A percentile compares a stretch with the other conserved stretches of the same genome.
These are phyloP conservation scores for Lactarius tabidus DNA, from an alignment of 768 basidiomycete species.

Conservation along the genomic window DNA sequence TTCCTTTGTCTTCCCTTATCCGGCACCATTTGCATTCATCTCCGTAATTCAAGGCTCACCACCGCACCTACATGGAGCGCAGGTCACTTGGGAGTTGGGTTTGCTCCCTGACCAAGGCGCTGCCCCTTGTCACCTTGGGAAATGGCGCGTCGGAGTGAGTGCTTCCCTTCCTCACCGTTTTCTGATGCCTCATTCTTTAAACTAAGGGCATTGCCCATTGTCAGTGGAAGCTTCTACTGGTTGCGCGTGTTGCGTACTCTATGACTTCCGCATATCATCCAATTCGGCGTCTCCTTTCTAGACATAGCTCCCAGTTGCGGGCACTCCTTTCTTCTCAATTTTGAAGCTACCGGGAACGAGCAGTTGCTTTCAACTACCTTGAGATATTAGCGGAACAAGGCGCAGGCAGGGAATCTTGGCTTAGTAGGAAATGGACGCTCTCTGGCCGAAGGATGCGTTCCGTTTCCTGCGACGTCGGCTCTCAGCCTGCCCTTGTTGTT, in stretches of 20 bases:
- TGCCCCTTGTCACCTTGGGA: neutral
- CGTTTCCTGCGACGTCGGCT: neutral
- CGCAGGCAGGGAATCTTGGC: neutral
- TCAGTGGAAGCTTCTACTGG: neutral
- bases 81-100: too few species aligned
- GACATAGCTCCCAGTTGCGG: neutral
- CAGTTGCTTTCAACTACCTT: neutral
- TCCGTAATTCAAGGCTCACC: neutral
- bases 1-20: neutral
- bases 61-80: neutral
- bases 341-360: neutral
- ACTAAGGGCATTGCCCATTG: too few species aligned
- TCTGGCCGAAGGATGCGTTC: slow-evolving; percentile 4
- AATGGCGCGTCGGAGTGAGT: neutral
- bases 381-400: too few species aligned
- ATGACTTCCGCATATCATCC: neutral
- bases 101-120: too few species aligned
- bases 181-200: too few species aligned
- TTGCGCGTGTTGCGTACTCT: too few species aligned
- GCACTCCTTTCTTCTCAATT: neutral
- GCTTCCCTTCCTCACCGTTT: too few species aligned
- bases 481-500: neutral
- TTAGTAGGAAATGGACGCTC: neutral
- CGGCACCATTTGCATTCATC: neutral
- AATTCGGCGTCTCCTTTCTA: neutral